phyloP scores from a whole-genome alignment of 169 alveolate species.

The Plasmodium knowlesi region DNA sequence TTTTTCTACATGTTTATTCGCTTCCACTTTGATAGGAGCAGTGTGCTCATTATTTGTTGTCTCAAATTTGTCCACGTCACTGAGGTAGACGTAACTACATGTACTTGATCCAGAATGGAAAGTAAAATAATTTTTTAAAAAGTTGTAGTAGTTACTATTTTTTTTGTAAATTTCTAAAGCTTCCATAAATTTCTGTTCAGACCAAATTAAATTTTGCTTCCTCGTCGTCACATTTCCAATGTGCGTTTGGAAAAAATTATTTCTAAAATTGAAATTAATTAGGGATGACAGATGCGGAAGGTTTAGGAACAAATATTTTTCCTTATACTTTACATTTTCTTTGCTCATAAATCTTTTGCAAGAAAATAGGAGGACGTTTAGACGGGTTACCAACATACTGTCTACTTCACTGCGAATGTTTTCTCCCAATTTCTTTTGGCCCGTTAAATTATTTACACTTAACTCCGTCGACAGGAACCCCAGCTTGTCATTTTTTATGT shows the following conservation, averaged over 20 bases:
- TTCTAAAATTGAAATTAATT: conserved; percentile 39
- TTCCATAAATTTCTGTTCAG: conserved; percentile 50
- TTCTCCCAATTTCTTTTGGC: not conserved
- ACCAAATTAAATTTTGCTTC: conserved; percentile 67
- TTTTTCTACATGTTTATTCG: not conserved
- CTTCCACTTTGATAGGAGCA: not conserved
- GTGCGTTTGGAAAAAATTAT: not conserved
- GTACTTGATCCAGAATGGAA: not conserved
- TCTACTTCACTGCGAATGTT: not conserved
- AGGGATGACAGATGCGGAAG: conserved; percentile 27
- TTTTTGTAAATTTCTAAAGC: conserved; percentile 67
- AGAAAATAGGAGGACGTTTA: conserved; percentile 34
- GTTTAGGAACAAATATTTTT: conserved; percentile 17
- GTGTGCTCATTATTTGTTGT: not conserved
- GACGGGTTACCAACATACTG: not conserved
- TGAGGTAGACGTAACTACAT: conserved; percentile 12
- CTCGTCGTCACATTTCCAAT: conserved; percentile 43
- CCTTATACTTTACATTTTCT: conserved; percentile 47
- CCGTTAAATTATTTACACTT: not conserved
- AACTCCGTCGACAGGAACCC: conserved; percentile 5
- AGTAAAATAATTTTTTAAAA: conserved; percentile 33
- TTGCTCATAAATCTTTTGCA: conserved; percentile 22
- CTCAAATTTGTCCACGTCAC: conserved; percentile 5
- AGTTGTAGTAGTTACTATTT: conserved; percentile 54
- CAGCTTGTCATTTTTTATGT: conserved; percentile 4